Percentiles rank a stretch among this genome's conserved stretches.
phyloP scores from a whole-genome alignment of 306 rosid genomes.

The Prunus persica region DNA sequence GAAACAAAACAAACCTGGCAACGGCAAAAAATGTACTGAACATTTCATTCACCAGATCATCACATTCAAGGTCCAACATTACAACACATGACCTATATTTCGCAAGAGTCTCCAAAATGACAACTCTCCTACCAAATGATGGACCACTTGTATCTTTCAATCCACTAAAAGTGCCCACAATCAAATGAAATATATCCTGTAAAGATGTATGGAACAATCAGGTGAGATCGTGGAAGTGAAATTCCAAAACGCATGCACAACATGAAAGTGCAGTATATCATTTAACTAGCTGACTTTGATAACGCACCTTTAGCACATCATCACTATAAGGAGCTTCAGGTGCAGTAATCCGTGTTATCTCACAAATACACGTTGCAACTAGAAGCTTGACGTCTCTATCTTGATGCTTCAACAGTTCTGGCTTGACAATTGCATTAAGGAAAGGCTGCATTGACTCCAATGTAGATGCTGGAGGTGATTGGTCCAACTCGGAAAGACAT shows the following conservation, averaged over 20 bases:
- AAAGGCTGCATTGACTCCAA: slow-evolving; percentile 88
- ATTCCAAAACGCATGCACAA: slow-evolving; percentile 12
- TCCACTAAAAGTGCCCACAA: slow-evolving; percentile 87
- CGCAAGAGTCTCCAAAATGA: slow-evolving; percentile 96
- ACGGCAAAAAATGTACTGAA: slow-evolving; percentile 78
- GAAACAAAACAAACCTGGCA: slow-evolving; percentile 70
- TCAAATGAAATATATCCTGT: slow-evolving; percentile 89
- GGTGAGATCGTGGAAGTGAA: slow-evolving; percentile 2
- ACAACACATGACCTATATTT: slow-evolving; percentile 98
- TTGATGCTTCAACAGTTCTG: slow-evolving; percentile 88
- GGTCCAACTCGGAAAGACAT: slow-evolving; percentile 89
- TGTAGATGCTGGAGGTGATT: slow-evolving; percentile 69
- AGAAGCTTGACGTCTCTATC: slow-evolving; percentile 95
- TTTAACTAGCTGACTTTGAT: slow-evolving; percentile 13
- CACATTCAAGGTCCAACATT: slow-evolving; percentile 98
- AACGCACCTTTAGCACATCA: slow-evolving; percentile 77
- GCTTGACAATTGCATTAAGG: slow-evolving; percentile 71
- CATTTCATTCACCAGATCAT: slow-evolving; percentile 90
- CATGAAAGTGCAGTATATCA: slow-evolving; percentile 13
- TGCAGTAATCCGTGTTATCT: slow-evolving; percentile 97
- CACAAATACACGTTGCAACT: slow-evolving; percentile 91
- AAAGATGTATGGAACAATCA: slow-evolving; percentile 36
- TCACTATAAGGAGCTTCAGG: slow-evolving; percentile 96
- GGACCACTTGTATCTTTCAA: slow-evolving; percentile 85
- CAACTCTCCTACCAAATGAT: slow-evolving; percentile 94